Evolutionary conservation across 177 flowering plant genomes (phyloP).

Genomic region (Tripterygium wilfordii): DNA sequence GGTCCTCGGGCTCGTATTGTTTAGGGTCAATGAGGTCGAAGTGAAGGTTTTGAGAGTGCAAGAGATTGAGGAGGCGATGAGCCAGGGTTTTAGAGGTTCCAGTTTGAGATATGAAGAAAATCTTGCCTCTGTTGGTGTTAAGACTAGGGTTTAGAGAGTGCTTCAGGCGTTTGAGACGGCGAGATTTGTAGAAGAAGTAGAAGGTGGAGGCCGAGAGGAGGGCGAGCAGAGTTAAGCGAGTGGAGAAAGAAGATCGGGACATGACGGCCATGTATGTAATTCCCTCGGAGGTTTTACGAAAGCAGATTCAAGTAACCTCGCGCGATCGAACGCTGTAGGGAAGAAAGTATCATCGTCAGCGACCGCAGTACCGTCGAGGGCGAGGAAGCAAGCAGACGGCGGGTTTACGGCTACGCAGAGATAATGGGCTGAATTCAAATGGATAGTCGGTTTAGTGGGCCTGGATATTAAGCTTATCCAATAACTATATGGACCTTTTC

Average conservation of each 20-base stretch:
- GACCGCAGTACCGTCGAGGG: no score
- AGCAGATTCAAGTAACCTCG: no score
- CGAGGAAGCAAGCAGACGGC: no score
- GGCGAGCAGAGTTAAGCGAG: constrained; percentile 55
- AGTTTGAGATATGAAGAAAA: constrained; percentile 78
- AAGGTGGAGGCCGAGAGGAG: constrained; percentile 71
- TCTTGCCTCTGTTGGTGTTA: constrained; percentile 37
- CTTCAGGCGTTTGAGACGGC: constrained; percentile 45
- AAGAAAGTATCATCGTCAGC: no score
- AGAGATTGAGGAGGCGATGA: constrained; percentile 45
- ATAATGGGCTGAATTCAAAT: no score
- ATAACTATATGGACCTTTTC: no score
- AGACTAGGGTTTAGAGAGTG: constrained; percentile 19
- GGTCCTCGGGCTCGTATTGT: constrained; percentile 89
- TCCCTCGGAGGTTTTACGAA: no score
- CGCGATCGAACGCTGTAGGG: no score
- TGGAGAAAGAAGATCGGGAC: constrained; percentile 22
- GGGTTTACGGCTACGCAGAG: no score
- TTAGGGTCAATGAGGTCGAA: constrained; percentile 70
- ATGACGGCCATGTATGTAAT: no score
- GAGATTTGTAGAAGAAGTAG: constrained; percentile 74
- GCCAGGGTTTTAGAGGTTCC: constrained; percentile 89
- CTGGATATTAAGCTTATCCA: no score
- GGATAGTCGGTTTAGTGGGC: no score
- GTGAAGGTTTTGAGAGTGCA: constrained; percentile 26